Evolutionary conservation across 495 filamentous ascomycete genomes (phyloP).

Genomic region (Delitschia confertaspora): DNA sequence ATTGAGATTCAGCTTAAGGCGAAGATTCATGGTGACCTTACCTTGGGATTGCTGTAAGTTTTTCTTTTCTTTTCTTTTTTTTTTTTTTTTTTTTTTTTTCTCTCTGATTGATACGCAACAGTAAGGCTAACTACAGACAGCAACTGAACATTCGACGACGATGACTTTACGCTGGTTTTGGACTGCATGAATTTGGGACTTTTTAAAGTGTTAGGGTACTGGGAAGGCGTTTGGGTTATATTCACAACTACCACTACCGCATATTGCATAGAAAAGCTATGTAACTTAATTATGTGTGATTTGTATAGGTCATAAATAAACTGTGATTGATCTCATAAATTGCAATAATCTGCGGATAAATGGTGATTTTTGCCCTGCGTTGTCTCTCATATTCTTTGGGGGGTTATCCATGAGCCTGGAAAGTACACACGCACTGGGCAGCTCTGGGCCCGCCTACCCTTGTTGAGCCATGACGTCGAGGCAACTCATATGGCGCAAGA

Average conservation of each 20-base stretch:
- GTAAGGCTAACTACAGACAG: constrained; percentile 6
- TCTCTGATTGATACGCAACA: not conserved
- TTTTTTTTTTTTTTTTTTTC: not conserved
- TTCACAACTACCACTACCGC: constrained; percentile 11
- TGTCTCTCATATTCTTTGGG: no score
- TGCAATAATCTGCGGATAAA: no score
- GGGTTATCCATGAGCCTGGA: no score
- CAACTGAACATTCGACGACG: constrained; percentile 7
- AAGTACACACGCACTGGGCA: no score
- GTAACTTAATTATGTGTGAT: not conserved
- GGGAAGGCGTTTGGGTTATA: constrained; percentile 4
- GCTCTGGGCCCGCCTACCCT: no score
- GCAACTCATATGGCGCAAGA: no score
- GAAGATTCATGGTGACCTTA: constrained; percentile 85
- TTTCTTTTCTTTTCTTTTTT: not conserved
- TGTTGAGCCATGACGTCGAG: no score
- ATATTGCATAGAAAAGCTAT: constrained; percentile 17
- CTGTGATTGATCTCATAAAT: no score
- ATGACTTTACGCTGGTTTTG: not conserved
- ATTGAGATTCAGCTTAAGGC: constrained; percentile 86
- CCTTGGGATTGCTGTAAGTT: constrained; percentile 73
- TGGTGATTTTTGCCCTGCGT: no score
- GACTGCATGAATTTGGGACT: not conserved
- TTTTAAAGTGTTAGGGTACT: not conserved
- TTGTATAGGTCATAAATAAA: not conserved